These are phyloP conservation scores for Chaetomium sp. DNA, from an alignment of 2,329 filamentous ascomycete species.

Conservation along the genomic window DNA sequence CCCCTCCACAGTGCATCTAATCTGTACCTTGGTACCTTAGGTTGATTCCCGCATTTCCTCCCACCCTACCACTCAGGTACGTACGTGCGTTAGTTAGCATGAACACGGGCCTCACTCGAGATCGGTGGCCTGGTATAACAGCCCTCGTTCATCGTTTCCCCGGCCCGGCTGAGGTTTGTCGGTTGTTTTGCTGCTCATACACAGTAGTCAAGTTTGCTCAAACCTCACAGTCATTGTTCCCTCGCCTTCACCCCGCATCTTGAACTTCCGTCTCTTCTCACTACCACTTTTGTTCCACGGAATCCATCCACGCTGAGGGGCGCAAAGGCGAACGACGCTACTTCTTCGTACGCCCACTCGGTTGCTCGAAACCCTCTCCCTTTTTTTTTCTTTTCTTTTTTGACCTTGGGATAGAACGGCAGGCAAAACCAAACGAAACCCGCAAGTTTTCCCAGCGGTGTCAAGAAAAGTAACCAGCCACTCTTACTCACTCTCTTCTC, in stretches of 20 bases:
- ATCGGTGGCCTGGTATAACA: not conserved
- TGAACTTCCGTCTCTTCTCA: not conserved
- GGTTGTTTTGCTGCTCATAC: too few species aligned
- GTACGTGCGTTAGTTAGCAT: not conserved
- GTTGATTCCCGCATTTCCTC: not conserved
- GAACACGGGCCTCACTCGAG: not conserved
- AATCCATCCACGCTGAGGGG: not conserved
- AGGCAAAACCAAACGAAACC: not conserved
- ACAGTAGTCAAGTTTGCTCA: constrained; percentile 1
- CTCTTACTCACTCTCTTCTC: not conserved
- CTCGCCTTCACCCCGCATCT: not conserved
- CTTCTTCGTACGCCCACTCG: not conserved
- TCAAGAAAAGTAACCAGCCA: constrained; percentile 4
- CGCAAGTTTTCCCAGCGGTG: not conserved
- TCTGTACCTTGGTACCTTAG: too few species aligned
- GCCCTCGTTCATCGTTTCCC: not conserved
- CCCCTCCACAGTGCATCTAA: not conserved
- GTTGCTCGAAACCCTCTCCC: not conserved
- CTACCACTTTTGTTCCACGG: not conserved
- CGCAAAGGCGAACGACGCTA: not conserved
- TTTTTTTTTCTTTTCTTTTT: not conserved
- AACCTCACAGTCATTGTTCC: not conserved
- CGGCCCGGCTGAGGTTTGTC: not conserved
- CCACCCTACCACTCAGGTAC: not conserved
- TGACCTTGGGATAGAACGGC: not conserved